These are phyloP conservation scores for Saitozyma sp. DNA, from an alignment of 768 basidiomycete genomes.

Conservation along the genomic window DNA sequence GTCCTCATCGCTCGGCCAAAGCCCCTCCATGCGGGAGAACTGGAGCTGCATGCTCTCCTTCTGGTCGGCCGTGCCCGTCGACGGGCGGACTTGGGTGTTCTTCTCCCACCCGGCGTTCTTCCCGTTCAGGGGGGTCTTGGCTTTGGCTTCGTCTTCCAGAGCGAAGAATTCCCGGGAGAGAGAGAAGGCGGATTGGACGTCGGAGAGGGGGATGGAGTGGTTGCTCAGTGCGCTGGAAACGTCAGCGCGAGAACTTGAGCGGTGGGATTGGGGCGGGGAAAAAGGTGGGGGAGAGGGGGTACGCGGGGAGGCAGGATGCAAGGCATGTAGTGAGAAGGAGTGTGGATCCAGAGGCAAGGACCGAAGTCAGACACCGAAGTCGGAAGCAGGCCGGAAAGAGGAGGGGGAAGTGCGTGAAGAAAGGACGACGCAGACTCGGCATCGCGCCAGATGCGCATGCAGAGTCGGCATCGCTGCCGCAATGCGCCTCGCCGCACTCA, in stretches of 20 bases:
- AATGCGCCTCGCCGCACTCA: no score
- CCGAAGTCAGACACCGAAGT: no score
- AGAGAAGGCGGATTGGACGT: conserved; percentile 32
- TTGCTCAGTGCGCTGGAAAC: conserved; percentile 21
- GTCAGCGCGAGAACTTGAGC: conserved; percentile 2
- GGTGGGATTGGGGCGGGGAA: no score
- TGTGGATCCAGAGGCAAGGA: no score
- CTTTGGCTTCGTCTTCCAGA: conserved; percentile 29
- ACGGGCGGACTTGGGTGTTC: conserved; percentile 36
- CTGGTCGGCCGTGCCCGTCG: conserved; percentile 42
- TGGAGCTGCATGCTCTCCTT: conserved; percentile 42
- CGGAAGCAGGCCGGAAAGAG: no score
- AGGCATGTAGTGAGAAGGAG: neutral
- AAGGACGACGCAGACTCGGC: neutral
- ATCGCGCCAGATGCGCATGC: no score
- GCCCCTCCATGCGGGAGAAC: conserved; percentile 22
- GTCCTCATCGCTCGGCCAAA: conserved; percentile 37
- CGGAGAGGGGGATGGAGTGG: conserved; percentile 38
- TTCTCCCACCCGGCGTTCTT: conserved; percentile 37
- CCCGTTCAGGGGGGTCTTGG: conserved; percentile 33
- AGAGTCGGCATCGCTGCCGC: conserved; percentile 4
- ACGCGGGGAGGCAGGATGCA: neutral
- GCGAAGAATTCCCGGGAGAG: conserved; percentile 37
- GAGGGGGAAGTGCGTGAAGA: conserved; percentile 1
- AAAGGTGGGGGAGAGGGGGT: no score